Base-by-base conservation (phyloP, 306 rosid genomes). In the Mimosa bimucronata region DNA sequence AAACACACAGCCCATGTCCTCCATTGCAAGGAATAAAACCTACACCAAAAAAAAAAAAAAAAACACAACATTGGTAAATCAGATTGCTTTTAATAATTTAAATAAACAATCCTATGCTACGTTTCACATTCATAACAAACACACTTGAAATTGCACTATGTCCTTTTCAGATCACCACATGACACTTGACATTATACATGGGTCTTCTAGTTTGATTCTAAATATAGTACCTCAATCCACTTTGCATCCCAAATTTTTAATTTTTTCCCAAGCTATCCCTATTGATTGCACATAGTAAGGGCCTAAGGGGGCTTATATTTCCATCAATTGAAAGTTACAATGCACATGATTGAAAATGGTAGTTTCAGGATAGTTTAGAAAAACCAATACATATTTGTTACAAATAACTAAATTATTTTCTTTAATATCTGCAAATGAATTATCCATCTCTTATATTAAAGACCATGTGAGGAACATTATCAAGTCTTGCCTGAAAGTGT, bases 21-120 rank as follows among this genome's bases (percentile, higher is more conserved):
- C 97, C 97, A 94, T 75, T 89, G 95, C 75, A 73, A 50, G 30
- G 98, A 86, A 62, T 73, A 83, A 78, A 86, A 86, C 80, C 89
- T 85, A 46, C 16, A 37, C n/a, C n/a, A 42, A 57, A 42, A 42
- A 71, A 34, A 19, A 50, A 48, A 4, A 50, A 0, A 0, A 46
- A 6, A 6, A 2, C 38, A 0, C 0, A 46, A 19, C 69, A 66
- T 68, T 46, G 46, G 6, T 57, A 45, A 75, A 48, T 53, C 18
- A 74, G 28, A 15, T 38, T 66, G 42, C 16, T 46, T 14, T 55
- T 11, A 9, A 29, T 26, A 2, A 58, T 58, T 25, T 58, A 9
- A 14, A 58, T 58, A 62, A 29, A 28, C 19, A 62, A 6, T 23
- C 7, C 16, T 0, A n/a, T 13, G 10, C 52, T 13, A 45, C 52